Evolutionary conservation across 371 early-diverging fungal genomes (phyloP), one percentile per base, ranked within the genome.

Genomic region (Rhizomucor pusillus): DNA sequence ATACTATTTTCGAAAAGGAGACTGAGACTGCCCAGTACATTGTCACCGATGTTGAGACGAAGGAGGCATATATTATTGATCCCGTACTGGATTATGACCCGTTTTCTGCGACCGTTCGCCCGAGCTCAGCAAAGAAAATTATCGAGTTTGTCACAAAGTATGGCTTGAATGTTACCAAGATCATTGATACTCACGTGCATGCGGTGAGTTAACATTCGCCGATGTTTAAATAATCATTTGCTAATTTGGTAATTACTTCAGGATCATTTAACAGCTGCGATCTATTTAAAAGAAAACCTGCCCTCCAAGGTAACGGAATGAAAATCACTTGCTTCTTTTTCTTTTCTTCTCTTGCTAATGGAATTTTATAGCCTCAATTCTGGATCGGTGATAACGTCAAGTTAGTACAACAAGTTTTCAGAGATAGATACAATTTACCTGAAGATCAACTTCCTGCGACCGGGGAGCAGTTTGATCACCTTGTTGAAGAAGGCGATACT

Each of bases 131-230:
- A 13, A 67, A 64, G 20, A 9, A 37, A 3, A 50, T 77, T 2
- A 35, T 73, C 2, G 59, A 65, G 1, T 71, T 66, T 59, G 47
- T 73, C 9, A 53, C 63, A 40, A 47, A 65, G 45, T 49, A 69
- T 35, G 41, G 53, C n/a, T 40, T 77, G 6, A 60, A 66, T 50
- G 69, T 77, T 4, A 63, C 77, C 50, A 73, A 67, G 41, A 73
- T 73, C 19, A 77, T 77, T 41, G 77, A 77, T 44, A 77, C 73
- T 0, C 73, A 73, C 54, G 73, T 77, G 24, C 77, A 77, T 50
- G 77, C 77, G 12, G 76, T 75, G 67, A 59, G 51, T 47, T 14
- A 37, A 20, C 24, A 44, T 57, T 45, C 22, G 16, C 24, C 49
- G 6, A 50, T 11, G 25, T n/a, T 50, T 16, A 41, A 16, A 18